Base-by-base conservation (phyloP, 768 basidiomycete species). In the Boletus huronensis region DNA sequence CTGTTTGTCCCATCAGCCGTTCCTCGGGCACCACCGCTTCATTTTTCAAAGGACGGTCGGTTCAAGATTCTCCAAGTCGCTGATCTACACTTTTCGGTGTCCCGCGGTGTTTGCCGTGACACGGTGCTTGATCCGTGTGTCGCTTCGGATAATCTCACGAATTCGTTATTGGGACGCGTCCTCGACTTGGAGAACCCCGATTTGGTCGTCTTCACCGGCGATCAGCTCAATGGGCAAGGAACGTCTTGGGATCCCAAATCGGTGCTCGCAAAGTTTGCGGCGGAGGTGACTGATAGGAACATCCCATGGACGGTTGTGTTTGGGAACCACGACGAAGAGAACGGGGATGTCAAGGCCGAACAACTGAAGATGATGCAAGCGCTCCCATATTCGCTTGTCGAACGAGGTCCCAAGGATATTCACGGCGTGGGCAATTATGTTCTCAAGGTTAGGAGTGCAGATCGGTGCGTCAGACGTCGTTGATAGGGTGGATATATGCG, bases 371-470 rank as follows among this genome's bases (percentile, higher is more conserved):
- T 86, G 61, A 81, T 93, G 82, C 84, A 87, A 66, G 79, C 75
- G 1, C 75, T 98, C 54, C 96, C 96, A 0, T 97, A 94, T 65
- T 93, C 86, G 49, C 71, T 98, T 5, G 84, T 91, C 6, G 78
- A 90, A 61, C 69, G 77, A 7, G 96, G 96, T 2, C 94, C 95
- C 3, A 81, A 82, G 58, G 85, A 86, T 63, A 79, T 98, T 0
- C 90, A 91, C 61, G 96, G 96, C 0, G 86, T 88, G 3, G 93
- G 95, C 7, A 98, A 98, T 66, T 98, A 97, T 65, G 75, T 94
- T 21, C 72, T 95, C 57, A 90, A 93, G 69, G 85, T 96, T 11
- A 77, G 70, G 67, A 95, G 93, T 56, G 82, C 87, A 13, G 94
- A 97, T 73, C 70, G 87, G 88, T 93, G 59, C 75, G 89, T 82